phyloP scores from a whole-genome alignment of 2,329 filamentous ascomycete species.

The Fusarium nodosum region DNA sequence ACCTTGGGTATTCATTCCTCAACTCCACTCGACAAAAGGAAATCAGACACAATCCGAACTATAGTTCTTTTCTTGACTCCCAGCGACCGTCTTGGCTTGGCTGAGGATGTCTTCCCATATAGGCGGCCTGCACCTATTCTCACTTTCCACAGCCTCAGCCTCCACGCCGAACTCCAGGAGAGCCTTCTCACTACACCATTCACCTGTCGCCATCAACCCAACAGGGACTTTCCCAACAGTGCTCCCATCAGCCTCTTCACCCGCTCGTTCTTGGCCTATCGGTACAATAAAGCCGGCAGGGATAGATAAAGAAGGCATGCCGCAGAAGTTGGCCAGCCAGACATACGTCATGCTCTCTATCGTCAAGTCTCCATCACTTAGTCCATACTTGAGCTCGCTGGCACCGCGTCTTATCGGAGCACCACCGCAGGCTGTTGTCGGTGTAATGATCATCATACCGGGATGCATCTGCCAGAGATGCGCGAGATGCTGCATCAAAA shows the following conservation, averaged over 20 bases:
- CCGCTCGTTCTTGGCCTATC: constrained; percentile 49
- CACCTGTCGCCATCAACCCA: constrained; percentile 67
- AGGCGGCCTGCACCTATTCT: constrained; percentile 27
- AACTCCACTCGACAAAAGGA: background rate
- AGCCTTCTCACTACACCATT: constrained; percentile 66
- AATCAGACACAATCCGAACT: background rate
- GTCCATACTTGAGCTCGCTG: constrained; percentile 56
- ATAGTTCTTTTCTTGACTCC: background rate
- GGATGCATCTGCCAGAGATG: constrained; percentile 74
- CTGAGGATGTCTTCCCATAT: constrained; percentile 36
- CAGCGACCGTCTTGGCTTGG: constrained; percentile 3
- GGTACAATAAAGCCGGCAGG: constrained; percentile 62
- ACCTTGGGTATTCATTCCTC: background rate
- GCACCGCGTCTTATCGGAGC: constrained; percentile 56
- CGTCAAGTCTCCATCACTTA: constrained; percentile 62
- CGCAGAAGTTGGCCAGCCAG: constrained; percentile 66
- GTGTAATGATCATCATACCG: constrained; percentile 78
- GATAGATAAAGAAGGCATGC: constrained; percentile 60
- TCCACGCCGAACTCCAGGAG: constrained; percentile 64
- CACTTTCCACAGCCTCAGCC: constrained; percentile 56
- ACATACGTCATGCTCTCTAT: constrained; percentile 63
- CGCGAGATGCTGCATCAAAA: constrained; percentile 79
- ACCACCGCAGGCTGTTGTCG: constrained; percentile 69
- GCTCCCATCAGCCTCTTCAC: constrained; percentile 51
- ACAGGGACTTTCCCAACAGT: constrained; percentile 61